Percentiles rank a stretch among this genome's conserved stretches.
Evolutionary conservation across 1,284 basidiomycete species (phyloP).

Genomic region (Heterobasidion occidentale): DNA sequence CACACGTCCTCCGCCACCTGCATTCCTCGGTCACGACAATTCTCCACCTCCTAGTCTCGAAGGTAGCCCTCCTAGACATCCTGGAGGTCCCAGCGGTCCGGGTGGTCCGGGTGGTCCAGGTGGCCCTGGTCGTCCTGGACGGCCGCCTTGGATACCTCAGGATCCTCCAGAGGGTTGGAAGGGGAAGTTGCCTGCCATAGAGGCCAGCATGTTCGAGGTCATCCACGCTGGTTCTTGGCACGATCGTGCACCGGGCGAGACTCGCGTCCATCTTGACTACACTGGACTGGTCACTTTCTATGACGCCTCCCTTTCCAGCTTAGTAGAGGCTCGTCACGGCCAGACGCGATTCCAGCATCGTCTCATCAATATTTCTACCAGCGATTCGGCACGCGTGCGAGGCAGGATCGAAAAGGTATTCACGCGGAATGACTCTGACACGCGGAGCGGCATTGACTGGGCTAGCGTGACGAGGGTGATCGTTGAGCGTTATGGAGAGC

Average conservation of each 20-base stretch:
- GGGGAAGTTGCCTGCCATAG: slow-evolving; percentile 2
- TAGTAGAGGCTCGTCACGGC: slow-evolving; percentile 20
- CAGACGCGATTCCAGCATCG: slow-evolving; percentile 27
- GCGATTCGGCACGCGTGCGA: neutral
- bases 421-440: slow-evolving; percentile 3
- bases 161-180: slow-evolving; percentile 10
- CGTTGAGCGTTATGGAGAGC: slow-evolving; percentile 31
- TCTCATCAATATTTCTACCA: slow-evolving; percentile 18
- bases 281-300: slow-evolving; percentile 34
- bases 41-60: neutral
- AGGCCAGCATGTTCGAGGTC: slow-evolving; percentile 14
- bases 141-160: neutral
- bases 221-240: slow-evolving; percentile 32
- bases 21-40: neutral
- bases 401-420: slow-evolving; percentile 13
- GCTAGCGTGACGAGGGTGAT: slow-evolving; percentile 28
- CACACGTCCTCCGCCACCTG: no score
- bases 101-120: neutral
- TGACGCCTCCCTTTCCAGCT: slow-evolving; percentile 28
- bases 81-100: neutral
- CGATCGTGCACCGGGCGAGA: slow-evolving; percentile 34
- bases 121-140: neutral
- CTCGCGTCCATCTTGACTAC: slow-evolving; percentile 32
- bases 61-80: neutral
- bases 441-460: slow-evolving; percentile 35